These are phyloP conservation scores for Reticulascus tulasneorum DNA, from an alignment of 2,329 filamentous ascomycete species.

Conservation along the genomic window DNA sequence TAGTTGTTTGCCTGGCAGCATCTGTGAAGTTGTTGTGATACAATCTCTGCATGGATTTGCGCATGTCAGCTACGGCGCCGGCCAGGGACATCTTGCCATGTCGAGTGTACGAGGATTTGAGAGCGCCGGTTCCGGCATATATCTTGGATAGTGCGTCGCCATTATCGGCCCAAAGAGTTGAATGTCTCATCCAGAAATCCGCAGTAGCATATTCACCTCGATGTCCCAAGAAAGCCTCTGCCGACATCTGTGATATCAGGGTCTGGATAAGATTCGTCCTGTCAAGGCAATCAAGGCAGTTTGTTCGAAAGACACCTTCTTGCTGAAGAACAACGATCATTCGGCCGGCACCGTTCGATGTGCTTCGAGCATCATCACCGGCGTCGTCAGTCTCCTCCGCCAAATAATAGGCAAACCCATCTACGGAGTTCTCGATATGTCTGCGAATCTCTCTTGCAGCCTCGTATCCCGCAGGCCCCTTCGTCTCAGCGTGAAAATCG, in stretches of 20 bases:
- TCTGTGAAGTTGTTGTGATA: constrained; percentile 99
- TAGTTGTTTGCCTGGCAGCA: constrained; percentile 87
- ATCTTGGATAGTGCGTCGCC: constrained; percentile 92
- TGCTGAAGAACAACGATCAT: constrained; percentile 78
- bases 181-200: constrained; percentile 91
- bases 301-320: constrained; percentile 92
- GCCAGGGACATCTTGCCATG: constrained; percentile 94
- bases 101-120: constrained; percentile 93
- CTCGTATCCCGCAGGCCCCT: constrained; percentile 81
- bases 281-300: constrained; percentile 93
- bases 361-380: constrained; percentile 30
- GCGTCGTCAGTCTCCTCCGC: constrained; percentile 66
- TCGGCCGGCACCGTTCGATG: constrained; percentile 32
- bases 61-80: constrained; percentile 88
- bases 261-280: constrained; percentile 95
- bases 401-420: constrained; percentile 90
- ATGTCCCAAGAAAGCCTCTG: constrained; percentile 78
- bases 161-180: constrained; percentile 94
- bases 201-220: constrained; percentile 63
- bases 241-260: constrained; percentile 88
- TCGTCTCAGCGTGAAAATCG: constrained; percentile 94
- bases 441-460: constrained; percentile 80
- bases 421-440: constrained; percentile 73
- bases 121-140: constrained; percentile 90
- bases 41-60: constrained; percentile 88